A percentile compares a stretch with the other conserved stretches of the same genome.
Evolutionary conservation across 2,329 filamentous ascomycete species (phyloP).

Genomic region (Colletotrichum melonis): DNA sequence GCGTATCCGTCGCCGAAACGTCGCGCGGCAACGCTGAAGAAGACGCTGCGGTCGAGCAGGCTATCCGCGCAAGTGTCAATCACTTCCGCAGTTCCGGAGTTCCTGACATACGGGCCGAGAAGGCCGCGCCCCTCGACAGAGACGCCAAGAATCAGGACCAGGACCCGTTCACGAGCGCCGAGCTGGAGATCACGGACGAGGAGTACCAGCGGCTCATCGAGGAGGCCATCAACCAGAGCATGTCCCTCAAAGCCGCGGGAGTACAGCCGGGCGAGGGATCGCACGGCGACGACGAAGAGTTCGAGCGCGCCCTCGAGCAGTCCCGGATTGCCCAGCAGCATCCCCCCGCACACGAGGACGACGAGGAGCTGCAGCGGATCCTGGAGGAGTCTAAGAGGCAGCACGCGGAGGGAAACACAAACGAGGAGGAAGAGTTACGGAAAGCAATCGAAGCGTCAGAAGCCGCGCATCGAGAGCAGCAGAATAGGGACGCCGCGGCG

Average conservation of each 20-base stretch:
- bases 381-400: constrained; percentile 53
- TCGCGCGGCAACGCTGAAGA: constrained; percentile 76
- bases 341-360: constrained; percentile 38
- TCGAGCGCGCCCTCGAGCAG: constrained; percentile 53
- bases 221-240: constrained; percentile 65
- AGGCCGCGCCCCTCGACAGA: neutral
- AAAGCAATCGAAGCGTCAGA: constrained; percentile 61
- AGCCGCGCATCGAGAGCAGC: constrained; percentile 55
- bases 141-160: constrained; percentile 35
- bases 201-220: constrained; percentile 69
- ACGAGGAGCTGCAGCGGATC: constrained; percentile 51
- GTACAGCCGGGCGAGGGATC: constrained; percentile 38
- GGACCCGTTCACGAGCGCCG: constrained; percentile 26
- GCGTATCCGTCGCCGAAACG: constrained; percentile 74
- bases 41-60: constrained; percentile 77
- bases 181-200: constrained; percentile 63
- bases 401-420: constrained; percentile 38
- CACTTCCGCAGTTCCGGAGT: constrained; percentile 55
- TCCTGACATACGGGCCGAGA: constrained; percentile 15
- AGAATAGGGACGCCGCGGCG: constrained; percentile 53
- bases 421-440: constrained; percentile 56
- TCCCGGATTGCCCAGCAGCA: constrained; percentile 42
- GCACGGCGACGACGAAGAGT: constrained; percentile 48
- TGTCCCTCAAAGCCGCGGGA: constrained; percentile 45
- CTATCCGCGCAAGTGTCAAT: constrained; percentile 77